Base-by-base conservation (phyloP, 2,329 filamentous ascomycete species). In the Leptosphaerulina australis region DNA sequence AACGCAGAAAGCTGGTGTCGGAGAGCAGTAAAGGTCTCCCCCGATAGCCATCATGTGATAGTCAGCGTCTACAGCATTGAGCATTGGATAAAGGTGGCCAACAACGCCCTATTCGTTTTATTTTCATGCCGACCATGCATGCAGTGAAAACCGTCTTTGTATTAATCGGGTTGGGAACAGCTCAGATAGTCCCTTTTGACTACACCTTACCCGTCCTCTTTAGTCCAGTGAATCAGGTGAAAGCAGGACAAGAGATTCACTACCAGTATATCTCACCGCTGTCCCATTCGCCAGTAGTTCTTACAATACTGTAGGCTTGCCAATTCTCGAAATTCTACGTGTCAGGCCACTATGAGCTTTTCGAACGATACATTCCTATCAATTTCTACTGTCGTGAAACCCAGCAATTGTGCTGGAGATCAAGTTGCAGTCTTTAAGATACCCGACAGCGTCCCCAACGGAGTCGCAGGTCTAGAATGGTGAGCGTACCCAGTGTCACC, bases 131-230 rank as follows among this genome's bases (percentile, higher is more conserved):
- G 12, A 30, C 12, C 3, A 30, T 38, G 35, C 35, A 38, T 14
- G 35, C 22, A 26, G 10, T 9, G 15, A 7, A 17, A 11, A 8
- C 28, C 14, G 12, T 18, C 3, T 11, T 24, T 11, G 14, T 38
- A 2, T 6, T 38, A 9, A 9, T 38, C 7, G 35, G 22, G 15
- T 9, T 26, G 3, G 39, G 28, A 43, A 14, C 39, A 9, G 28
- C 39, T 17, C 39, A 43, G 14, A 22, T 43, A 22, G n/a, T 43
- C 5, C 39, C 39, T 33, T 43, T 43, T 26, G 39, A 43, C 9
- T 28, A 43, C 15, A 43, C 39, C 8, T 18, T 43, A 14, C 39
- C 39, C 2, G 29, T 43, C 0, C 17, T 43, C 1, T 30, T 20
- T 11, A 20, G n/a, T 18, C 39, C 39, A 12, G n/a, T 43, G 3